Conservation (phyloP, 2,329 filamentous ascomycete genomes). For the Juglanconis oblonga region DNA sequence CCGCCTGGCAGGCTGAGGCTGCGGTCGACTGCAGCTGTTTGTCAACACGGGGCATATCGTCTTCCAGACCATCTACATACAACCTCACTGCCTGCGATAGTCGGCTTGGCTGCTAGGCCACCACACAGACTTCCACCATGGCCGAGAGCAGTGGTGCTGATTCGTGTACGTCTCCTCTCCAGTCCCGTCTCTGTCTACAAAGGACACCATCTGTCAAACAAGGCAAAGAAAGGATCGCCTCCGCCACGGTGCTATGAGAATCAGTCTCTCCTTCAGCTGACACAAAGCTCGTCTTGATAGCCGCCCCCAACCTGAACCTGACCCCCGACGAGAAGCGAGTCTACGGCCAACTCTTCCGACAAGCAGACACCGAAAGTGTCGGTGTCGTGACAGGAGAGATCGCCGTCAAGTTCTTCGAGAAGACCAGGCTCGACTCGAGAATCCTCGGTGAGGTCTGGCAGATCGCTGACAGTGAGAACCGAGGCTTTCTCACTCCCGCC, state of each 20-base stretch:
- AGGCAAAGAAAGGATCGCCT: not conserved
- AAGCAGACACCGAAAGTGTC: constrained; percentile 86
- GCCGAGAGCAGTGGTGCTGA: constrained; percentile 18
- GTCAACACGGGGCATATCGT: not conserved
- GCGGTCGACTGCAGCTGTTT: not conserved
- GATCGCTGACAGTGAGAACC: constrained; percentile 95
- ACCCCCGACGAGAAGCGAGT: constrained; percentile 88
- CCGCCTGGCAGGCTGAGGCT: not conserved
- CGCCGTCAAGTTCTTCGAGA: constrained; percentile 96
- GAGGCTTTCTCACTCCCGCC: constrained; percentile 85
- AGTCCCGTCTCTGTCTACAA: not conserved
- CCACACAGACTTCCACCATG: constrained; percentile 1
- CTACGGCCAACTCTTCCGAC: constrained; percentile 89
- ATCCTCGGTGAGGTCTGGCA: constrained; percentile 97
- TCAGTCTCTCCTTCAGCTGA: not conserved
- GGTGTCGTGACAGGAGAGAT: constrained; percentile 95
- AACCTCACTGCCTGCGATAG: not conserved
- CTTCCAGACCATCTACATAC: not conserved
- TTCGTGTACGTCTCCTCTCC: constrained; percentile 7
- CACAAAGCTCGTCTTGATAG: constrained; percentile 29
- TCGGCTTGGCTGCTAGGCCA: not conserved
- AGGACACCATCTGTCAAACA: not conserved
- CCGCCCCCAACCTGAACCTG: constrained; percentile 73
- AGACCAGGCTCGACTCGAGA: constrained; percentile 82
- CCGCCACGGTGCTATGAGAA: not conserved